Evolutionary conservation across 495 filamentous ascomycete genomes (phyloP).

Genomic region (Podospora bellae-mahoneyi): DNA sequence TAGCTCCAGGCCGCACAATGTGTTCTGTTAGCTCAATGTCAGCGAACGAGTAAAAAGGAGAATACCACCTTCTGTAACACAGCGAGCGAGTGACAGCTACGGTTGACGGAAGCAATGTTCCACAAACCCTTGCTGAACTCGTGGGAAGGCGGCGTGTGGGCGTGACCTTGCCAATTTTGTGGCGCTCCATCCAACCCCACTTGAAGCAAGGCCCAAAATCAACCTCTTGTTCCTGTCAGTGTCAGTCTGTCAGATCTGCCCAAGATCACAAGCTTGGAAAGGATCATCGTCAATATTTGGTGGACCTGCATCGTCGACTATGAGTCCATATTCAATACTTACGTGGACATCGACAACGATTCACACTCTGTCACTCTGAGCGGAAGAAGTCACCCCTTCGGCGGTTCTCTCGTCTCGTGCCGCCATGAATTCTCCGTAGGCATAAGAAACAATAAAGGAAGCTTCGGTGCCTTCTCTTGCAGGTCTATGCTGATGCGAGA

Average conservation of each 20-base stretch:
- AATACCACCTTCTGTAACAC: not conserved
- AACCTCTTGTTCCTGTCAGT: not conserved
- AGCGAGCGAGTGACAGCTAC: not conserved
- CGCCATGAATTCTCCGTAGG: not conserved
- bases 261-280: not conserved
- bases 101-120: not conserved
- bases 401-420: constrained; percentile 9
- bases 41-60: not conserved
- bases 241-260: not conserved
- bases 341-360: not conserved
- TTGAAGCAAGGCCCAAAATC: not conserved
- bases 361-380: not conserved
- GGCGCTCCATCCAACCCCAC: constrained; percentile 3
- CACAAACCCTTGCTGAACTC: not conserved
- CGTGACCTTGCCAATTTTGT: constrained; percentile 4
- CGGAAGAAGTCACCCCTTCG: constrained; percentile 6
- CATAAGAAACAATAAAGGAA: constrained; percentile 19
- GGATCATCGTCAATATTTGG: not conserved
- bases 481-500: constrained; percentile 12
- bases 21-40: not conserved
- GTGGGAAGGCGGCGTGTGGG: not conserved
- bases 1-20: not conserved
- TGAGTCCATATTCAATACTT: not conserved
- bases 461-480: constrained; percentile 24
- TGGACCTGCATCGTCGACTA: constrained; percentile 5